Evolutionary conservation across 106 monocot species (phyloP), one percentile per base, ranked within the genome.

Genomic region (Apostasia shenzhenica): DNA sequence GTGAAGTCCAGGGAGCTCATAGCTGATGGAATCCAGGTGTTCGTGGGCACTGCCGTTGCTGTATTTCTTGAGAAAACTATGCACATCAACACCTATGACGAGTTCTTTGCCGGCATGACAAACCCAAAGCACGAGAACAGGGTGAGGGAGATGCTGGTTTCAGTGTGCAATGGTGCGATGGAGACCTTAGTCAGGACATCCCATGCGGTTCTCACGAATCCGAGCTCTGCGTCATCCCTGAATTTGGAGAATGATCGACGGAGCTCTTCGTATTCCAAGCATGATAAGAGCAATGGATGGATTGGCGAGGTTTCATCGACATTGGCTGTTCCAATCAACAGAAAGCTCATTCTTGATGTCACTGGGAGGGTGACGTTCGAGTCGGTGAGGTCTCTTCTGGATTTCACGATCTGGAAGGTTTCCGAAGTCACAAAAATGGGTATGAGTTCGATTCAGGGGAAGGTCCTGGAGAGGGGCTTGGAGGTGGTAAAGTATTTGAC

Each of bases 321-420:
- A 12, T 49, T 90, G 71, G 78, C 82, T 0, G 62, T 78, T 2
- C 87, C 85, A 10, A 78, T 80, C 53, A 87, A 94, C 72, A 72
- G 77, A 66, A 91, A 75, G n/a, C 79, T 94, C 41, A 72, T 87
- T 5, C 69, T 94, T 6, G 94, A 94, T 64, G 76, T 94, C 14
- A 85, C 90, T 0, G 94, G 94, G 59, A 86, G 85, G 59, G 78
- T 85, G 59, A 81, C 90, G 3, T 90, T 80, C 45, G 87, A 90
- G 62, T 85, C 82, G 11, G 90, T 87, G 48, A 69, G 78, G 65
- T 87, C 94, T 14, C 76, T 85, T 48, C 85, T 91, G 8, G 94
- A 94, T 37, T 91, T 91, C 50, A 4, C 72, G 58, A 52, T 87
- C 66, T 71, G 76, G 80, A 81, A 78, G 58, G 0, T 87, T 3